Base-by-base conservation (phyloP, 495 filamentous ascomycete genomes). In the Penicillium fimorum region DNA sequence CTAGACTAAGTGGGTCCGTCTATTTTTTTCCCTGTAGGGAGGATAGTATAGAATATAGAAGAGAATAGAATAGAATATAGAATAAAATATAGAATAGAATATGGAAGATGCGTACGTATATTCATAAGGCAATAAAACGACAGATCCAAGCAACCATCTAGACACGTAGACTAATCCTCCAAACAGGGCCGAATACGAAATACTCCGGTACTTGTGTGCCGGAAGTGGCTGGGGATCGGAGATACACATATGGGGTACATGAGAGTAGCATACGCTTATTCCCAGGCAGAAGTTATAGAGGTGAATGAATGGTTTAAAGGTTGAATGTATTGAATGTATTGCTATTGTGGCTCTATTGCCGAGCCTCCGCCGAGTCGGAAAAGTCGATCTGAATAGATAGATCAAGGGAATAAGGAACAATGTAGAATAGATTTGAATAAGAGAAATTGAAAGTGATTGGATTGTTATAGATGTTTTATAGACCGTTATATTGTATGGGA, bases 161-260 rank as follows among this genome's bases (percentile, higher is more conserved):
- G 35, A 38, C 35, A 8, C 33, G 33, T 37, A 37, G 33, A 37
- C 13, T n/a, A 22, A 22, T 22, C 22, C 33, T 40, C 12, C 22
- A 40, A n/a, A 35, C 13, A 37, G 13, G 50, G 25, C 6, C 25
- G 25, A 27, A 27, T 27, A 7, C 12, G 27, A 52, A 43, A 52
- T 42, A 38, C 24, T 32, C 25, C 50, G 22, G 37, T 30, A 50
- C 1, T 41, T 41, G 50, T 33, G 12, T 33, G 38, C 38, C 50
- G 50, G 50, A 43, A 52, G 50, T 52, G 50, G 50, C 50, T 52
- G 50, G 50, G 49, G 10, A 33, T 43, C 37, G 37, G 49, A 51
- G 48, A 51, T 22, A 27, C 37, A 41, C n/a, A 9, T 25, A 25
- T 33, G 27, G 17, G 29, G 24, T 43, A 43, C 27, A 47, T 35